Conservation (phyloP, 352 stramenopile species). For the Globisporangium splendens region DNA sequence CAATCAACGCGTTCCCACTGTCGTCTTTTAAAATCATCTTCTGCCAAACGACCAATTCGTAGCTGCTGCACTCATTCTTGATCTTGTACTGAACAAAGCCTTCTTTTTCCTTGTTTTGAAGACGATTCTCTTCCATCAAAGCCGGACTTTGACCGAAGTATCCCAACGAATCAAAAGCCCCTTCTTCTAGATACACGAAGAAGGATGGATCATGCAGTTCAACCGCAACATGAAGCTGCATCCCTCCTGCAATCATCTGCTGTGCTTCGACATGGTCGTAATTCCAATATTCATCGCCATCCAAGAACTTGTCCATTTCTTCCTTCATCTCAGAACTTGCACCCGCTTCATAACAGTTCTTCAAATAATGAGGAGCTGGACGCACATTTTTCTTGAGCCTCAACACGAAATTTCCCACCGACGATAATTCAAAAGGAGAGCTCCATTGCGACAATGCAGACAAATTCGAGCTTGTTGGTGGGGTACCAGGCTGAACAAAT, state of each 20-base stretch:
- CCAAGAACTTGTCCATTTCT: slow-evolving; percentile 27
- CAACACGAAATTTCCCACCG: slow-evolving; percentile 77
- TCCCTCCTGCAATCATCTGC: slow-evolving; percentile 28
- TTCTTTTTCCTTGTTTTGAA: slow-evolving; percentile 40
- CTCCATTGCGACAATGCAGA: slow-evolving; percentile 63
- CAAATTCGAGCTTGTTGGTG: slow-evolving; percentile 6
- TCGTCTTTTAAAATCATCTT: slow-evolving; percentile 61
- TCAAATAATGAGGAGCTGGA: slow-evolving; percentile 32
- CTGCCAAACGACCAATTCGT: slow-evolving; percentile 79
- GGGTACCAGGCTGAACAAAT: slow-evolving; percentile 43
- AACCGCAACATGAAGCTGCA: slow-evolving; percentile 71
- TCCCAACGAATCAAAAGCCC: slow-evolving; percentile 15
- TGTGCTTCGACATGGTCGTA: slow-evolving; percentile 34
- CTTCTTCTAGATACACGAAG: slow-evolving; percentile 57
- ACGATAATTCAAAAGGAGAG: slow-evolving; percentile 72
- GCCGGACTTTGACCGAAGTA: slow-evolving; percentile 12
- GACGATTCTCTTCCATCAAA: slow-evolving; percentile 15
- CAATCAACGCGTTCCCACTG: slow-evolving; percentile 34
- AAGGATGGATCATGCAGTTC: slow-evolving; percentile 81
- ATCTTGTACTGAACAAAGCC: slow-evolving; percentile 76
- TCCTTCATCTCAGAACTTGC: slow-evolving; percentile 21
- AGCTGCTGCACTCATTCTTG: slow-evolving; percentile 80
- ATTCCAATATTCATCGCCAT: slow-evolving; percentile 24
- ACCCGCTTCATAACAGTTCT: slow-evolving; percentile 40
- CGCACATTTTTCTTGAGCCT: slow-evolving; percentile 60